Evolutionary conservation across 306 rosid species (phyloP), one percentile per base, ranked within the genome.

Genomic region (Oemleria cerasiformis): DNA sequence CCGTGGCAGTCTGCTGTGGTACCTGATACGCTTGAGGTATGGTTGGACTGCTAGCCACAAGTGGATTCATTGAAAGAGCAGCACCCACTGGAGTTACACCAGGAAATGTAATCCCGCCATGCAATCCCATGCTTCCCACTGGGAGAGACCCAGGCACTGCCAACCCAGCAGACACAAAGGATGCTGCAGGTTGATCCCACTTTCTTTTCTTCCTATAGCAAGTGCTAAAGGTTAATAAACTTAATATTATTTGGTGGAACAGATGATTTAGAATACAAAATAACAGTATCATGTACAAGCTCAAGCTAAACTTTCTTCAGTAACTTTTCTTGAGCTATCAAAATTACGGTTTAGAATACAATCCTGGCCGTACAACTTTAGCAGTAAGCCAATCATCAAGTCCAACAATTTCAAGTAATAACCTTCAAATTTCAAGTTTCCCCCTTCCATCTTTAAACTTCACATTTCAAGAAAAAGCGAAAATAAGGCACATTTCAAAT

Each of bases 141-240:
- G 90, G 87, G 15, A 85, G 81, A 34, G 77, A 77, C 74, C 88
- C 92, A 10, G 85, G 88, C 49, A 80, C 79, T 11, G 86, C 78
- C 40, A 79, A 54, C 67, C 85, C 86, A 30, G 84, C 81, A 13
- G 89, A 74, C 63, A 86, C 77, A 81, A 87, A 73, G 6, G 88
- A 80, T 78, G 88, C 95, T 4, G 97, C 98, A 10, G 97, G 98
- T 73, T 89, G 96, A 85, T 94, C 98, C 98, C 98, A 94, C 84
- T 86, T 94, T 73, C 98, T 87, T 84, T 87, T 94, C 87, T 81
- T 94, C 73, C 97, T 93, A 85, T 67, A 66, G 38, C 49, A 61
- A 63, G 57, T 12, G 6, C 72, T 38, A 25, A 39, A 68, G 19
- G 34, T 50, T 58, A 49, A 11, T 7, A 49, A 6, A 48, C 15